Percentiles rank a stretch among this genome's conserved stretches.
Conservation (phyloP, 1,284 basidiomycete species). For the Rhodotorula mucilaginosa region DNA sequence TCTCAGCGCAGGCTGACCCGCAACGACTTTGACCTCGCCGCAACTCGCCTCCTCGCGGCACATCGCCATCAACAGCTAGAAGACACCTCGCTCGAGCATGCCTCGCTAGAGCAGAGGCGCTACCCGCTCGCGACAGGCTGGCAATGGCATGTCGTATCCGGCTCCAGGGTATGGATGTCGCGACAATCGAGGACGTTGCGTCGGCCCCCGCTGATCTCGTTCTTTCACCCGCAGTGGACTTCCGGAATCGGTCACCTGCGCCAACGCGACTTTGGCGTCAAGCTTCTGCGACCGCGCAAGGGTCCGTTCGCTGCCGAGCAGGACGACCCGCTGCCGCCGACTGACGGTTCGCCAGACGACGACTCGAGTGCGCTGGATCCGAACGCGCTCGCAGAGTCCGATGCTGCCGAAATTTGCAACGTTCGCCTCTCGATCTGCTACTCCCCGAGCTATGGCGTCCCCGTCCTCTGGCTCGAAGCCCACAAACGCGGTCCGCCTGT, state of each 20-base stretch:
- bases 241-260: constrained; percentile 5
- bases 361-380: too few species aligned
- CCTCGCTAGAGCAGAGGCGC: background rate
- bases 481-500: constrained; percentile 48
- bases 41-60: background rate
- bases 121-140: background rate
- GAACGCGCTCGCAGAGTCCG: background rate
- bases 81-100: background rate
- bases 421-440: constrained; percentile 64
- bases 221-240: background rate
- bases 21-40: background rate
- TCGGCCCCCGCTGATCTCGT: too few species aligned
- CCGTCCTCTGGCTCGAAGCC: constrained; percentile 71
- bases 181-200: too few species aligned
- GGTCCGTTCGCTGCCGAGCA: background rate
- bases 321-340: background rate
- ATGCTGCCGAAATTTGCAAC: constrained; percentile 1
- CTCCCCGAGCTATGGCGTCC: constrained; percentile 70
- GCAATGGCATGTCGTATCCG: background rate
- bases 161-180: too few species aligned
- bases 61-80: background rate
- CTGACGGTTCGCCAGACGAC: background rate
- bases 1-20: background rate
- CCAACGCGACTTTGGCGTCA: background rate
- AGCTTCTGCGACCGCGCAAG: background rate